These are phyloP conservation scores for Kwoniella bestiolae DNA, from an alignment of 768 basidiomycete genomes.

Conservation along the genomic window DNA sequence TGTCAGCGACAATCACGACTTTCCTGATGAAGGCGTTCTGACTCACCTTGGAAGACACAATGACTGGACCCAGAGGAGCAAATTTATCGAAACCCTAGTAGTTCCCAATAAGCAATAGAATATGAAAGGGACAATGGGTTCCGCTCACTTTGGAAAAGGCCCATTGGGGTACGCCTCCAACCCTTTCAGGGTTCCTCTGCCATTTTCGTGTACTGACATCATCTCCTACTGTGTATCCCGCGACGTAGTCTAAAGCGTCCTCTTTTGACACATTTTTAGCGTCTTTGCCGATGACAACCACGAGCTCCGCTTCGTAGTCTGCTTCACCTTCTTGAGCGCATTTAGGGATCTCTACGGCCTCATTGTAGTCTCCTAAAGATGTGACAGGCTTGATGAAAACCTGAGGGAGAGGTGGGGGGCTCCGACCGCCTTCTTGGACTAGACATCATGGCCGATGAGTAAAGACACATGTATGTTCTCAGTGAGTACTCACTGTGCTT, in stretches of 20 bases:
- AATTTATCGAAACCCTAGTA: constrained; percentile 20
- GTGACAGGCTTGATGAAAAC: constrained; percentile 57
- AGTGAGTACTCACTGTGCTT: constrained; percentile 56
- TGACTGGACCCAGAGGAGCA: constrained; percentile 51
- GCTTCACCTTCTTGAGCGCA: constrained; percentile 39
- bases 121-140: not conserved
- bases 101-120: constrained; percentile 42
- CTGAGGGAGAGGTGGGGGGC: constrained; percentile 47
- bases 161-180: constrained; percentile 31
- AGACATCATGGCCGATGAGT: too few relatives aligned
- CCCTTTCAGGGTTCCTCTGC: constrained; percentile 16
- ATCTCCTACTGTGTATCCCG: constrained; percentile 62
- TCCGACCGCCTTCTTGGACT: constrained; percentile 51
- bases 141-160: constrained; percentile 24
- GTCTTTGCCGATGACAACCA: constrained; percentile 77
- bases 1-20: not conserved
- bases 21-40: too few relatives aligned
- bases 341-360: constrained; percentile 42
- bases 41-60: constrained; percentile 37
- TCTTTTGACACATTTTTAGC: constrained; percentile 78
- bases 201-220: constrained; percentile 32
- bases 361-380: constrained; percentile 48
- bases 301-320: constrained; percentile 56
- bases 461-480: too few relatives aligned
- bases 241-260: constrained; percentile 83